Percentiles rank a stretch among this genome's conserved stretches.
These are phyloP conservation scores for Aspergillus intermedius DNA, from an alignment of 2,329 filamentous ascomycete genomes.

Conservation along the genomic window DNA sequence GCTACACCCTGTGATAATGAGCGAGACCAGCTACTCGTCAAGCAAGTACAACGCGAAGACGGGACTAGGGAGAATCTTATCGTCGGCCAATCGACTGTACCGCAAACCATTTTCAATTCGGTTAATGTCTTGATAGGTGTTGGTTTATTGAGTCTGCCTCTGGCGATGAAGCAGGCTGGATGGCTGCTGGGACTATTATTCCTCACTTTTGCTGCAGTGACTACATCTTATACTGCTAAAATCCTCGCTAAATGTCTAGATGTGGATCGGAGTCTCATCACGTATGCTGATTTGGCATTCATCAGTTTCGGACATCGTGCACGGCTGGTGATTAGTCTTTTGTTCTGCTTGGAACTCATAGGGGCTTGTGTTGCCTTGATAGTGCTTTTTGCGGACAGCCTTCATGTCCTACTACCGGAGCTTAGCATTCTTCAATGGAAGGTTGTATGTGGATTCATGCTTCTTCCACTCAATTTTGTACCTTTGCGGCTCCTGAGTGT, in stretches of 20 bases:
- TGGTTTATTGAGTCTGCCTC: conserved; percentile 77
- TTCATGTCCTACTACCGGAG: conserved; percentile 69
- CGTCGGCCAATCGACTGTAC: conserved; percentile 88
- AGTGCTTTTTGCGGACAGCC: conserved; percentile 87
- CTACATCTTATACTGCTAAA: conserved; percentile 80
- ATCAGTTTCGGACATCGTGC: conserved; percentile 81
- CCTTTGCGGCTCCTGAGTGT: conserved; percentile 80
- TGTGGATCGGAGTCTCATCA: conserved; percentile 75
- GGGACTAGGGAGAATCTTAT: conserved; percentile 78
- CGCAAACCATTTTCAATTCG: conserved; percentile 94
- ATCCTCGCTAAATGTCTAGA: conserved; percentile 84
- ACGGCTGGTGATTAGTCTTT: conserved; percentile 70
- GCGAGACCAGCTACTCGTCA: conserved; percentile 72
- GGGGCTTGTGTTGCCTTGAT: conserved; percentile 84
- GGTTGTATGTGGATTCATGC: conserved; percentile 67
- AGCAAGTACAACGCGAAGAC: conserved; percentile 76
- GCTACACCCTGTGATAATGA: conserved; percentile 51
- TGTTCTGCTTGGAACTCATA: conserved; percentile 82
- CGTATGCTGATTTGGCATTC: conserved; percentile 88
- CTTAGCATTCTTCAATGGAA: conserved; percentile 72
- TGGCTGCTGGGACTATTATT: conserved; percentile 78
- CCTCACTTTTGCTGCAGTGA: conserved; percentile 63
- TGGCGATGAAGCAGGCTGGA: conserved; percentile 80
- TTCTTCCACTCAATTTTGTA: conserved; percentile 77
- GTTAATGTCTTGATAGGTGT: conserved; percentile 90